Base-by-base conservation (phyloP, 1,284 basidiomycete genomes). In the Pisolithus thermaeus region DNA sequence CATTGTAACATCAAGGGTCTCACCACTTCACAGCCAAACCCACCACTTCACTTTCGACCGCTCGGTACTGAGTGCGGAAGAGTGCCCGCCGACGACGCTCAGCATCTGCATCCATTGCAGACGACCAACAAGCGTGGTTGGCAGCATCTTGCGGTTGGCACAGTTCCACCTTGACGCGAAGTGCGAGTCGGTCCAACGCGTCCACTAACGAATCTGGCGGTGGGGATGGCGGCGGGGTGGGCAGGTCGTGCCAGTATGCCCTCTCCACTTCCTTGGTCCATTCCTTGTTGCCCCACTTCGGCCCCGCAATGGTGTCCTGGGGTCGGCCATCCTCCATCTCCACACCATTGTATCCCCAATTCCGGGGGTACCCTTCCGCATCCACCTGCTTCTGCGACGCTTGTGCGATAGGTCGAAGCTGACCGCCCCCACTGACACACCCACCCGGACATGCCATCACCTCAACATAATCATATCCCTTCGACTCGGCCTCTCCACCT, bases 361-460 rank as follows among this genome's bases (percentile, higher is more conserved):
- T 74, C 56, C 80, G 67, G 53, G 63, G 56, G 57, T 79, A 80
- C 11, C 85, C 83, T 64, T 89, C 84, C 51, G 73, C 80, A 60
- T 89, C 84, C 30, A 61, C 60, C 59, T n/a, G 61, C 58, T 32
- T 59, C 57, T 53, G 66, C 35, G 54, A 57, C 35, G 52, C 61
- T 51, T 71, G 70, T 30, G 53, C 43, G 47, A 60, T 61, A 20
- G 81, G 83, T 58, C 87, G 85, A 61, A 95, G 76, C 72, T 99
- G 97, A 2, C 97, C 97, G 25, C 97, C 96, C 3, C 97, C 96
- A 64, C 98, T 98, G 46, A 97, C 92, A 66, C 97, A 99, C 6
- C 97, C 97, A 0, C 90, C 84, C 0, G 97, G 97, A 72, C 97
- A 99, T 22, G 97, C 97, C 97, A 99, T 99, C 55, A 99, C 94